Evolutionary conservation across 1,139 yeast species (phyloP), one percentile per base, ranked within the genome.

Genomic region (Pichia sp.): DNA sequence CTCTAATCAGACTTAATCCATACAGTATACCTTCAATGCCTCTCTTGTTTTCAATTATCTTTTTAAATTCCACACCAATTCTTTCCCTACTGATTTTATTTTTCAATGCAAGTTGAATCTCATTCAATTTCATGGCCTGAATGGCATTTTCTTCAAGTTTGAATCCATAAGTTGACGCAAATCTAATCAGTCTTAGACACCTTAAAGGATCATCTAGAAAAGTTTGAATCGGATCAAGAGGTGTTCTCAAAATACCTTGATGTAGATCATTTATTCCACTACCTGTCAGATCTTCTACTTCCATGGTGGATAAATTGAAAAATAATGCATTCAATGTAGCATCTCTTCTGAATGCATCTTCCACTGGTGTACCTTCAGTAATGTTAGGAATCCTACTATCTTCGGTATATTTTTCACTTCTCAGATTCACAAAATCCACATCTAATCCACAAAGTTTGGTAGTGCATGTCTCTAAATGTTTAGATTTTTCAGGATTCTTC

Each of bases 391-490:
- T 87, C 45, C 98, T 67, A 48, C 95, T 84, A 39, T 81, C 82
- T 27, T 72, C 76, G 0, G 95, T 79, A 59, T 92, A 94, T 56
- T 78, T 84, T 59, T 94, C 98, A 37, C 84, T 81, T 51, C 99
- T 69, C 51, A 92, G 68, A 61, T 92, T 92, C 43, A 94, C 98
- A 62, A 92, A 87, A 64, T 92, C 99, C 42, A 92, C 77, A 55
- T 87, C 96, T 29, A 83, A 64, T 0, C 81, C 95, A 60, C 75
- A 85, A 27, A 92, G 65, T 56, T 79, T 83, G 3, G 97, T 88
- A 6, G 97, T 92, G 38, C 97, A 95, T 0, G 98, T 94, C 58
- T 94, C 99, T 54, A 92, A 67, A 66, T 92, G 99, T 65, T 92
- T 94, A 1, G 95, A 85, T 62, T 90, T 90, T 52, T 85, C 97